A percentile compares a stretch with the other conserved stretches of the same genome.
Evolutionary conservation across 2,329 filamentous ascomycete species (phyloP).

Genomic region (Epichloe gansuensis): DNA sequence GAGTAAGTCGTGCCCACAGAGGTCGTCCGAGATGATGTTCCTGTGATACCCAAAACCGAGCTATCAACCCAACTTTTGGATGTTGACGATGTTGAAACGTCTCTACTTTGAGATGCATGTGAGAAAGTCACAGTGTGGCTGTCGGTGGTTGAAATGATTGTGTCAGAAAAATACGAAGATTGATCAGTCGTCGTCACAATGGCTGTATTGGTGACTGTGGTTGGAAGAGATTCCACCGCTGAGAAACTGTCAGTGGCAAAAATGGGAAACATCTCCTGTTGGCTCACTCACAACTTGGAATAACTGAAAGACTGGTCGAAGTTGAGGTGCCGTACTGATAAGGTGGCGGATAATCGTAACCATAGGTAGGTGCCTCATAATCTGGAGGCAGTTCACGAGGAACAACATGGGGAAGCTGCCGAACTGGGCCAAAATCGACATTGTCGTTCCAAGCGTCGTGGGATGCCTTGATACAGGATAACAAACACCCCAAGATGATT

Average conservation of each 20-base stretch:
- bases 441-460: background rate
- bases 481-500: constrained; percentile 1
- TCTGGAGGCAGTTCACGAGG: constrained; percentile 5
- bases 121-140: background rate
- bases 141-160: background rate
- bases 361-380: constrained; percentile 10
- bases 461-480: constrained; percentile 4
- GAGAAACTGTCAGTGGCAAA: background rate
- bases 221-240: background rate
- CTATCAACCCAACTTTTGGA: background rate
- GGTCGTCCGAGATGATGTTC: background rate
- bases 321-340: constrained; percentile 10
- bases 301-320: background rate
- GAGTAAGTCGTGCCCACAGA: background rate
- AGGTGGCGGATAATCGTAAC: constrained; percentile 10
- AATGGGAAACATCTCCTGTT: background rate
- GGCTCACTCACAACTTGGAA: constrained; percentile 7
- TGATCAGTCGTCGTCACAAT: background rate
- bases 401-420: background rate
- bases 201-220: background rate
- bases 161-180: background rate
- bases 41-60: constrained; percentile 6
- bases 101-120: background rate
- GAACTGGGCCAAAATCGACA: background rate
- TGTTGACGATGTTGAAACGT: background rate